These are phyloP conservation scores for Papiliotrema fonsecae DNA, from an alignment of 1,284 basidiomycete genomes.

Conservation along the genomic window DNA sequence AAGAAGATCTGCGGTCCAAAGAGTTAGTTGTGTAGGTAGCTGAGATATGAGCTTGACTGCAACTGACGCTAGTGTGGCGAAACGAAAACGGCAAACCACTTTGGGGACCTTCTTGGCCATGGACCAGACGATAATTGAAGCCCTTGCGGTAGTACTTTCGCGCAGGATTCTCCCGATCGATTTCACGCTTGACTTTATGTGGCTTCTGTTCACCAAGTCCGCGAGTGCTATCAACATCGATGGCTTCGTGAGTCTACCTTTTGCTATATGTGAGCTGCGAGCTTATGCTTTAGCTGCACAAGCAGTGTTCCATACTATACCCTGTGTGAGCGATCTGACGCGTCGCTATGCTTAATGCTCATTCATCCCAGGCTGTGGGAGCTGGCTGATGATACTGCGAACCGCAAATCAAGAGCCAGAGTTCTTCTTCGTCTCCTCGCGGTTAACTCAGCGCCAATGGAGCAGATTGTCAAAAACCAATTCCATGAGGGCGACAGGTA, in stretches of 20 bases:
- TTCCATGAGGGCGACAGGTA: conserved; percentile 13
- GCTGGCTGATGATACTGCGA: conserved; percentile 18
- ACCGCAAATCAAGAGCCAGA: conserved; percentile 20
- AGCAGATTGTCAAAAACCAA: conserved; percentile 18
- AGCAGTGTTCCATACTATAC: conserved; percentile 14
- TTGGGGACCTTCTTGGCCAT: conserved; percentile 11
- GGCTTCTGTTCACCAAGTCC: conserved; percentile 32
- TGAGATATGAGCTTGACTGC: not conserved
- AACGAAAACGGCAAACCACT: conserved; percentile 10
- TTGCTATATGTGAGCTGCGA: conserved; percentile 10
- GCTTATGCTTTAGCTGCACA: conserved; percentile 7
- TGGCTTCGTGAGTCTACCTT: conserved; percentile 24
- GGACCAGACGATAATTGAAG: conserved; percentile 17
- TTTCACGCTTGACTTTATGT: conserved; percentile 34
- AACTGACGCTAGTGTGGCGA: conserved; percentile 9
- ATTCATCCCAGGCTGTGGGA: conserved; percentile 25
- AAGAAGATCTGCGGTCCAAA: conserved; percentile 9
- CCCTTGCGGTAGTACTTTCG: conserved; percentile 16
- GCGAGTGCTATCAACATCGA: conserved; percentile 21
- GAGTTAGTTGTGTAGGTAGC: conserved; percentile 20
- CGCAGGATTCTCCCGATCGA: conserved; percentile 14
- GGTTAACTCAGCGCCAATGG: conserved; percentile 25
- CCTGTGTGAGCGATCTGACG: conserved; percentile 1
- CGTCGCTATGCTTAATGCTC: not conserved
- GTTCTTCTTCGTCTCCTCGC: conserved; percentile 33